Evolutionary conservation across 495 filamentous ascomycete genomes (phyloP).

Genomic region (Oidiodendron maius): DNA sequence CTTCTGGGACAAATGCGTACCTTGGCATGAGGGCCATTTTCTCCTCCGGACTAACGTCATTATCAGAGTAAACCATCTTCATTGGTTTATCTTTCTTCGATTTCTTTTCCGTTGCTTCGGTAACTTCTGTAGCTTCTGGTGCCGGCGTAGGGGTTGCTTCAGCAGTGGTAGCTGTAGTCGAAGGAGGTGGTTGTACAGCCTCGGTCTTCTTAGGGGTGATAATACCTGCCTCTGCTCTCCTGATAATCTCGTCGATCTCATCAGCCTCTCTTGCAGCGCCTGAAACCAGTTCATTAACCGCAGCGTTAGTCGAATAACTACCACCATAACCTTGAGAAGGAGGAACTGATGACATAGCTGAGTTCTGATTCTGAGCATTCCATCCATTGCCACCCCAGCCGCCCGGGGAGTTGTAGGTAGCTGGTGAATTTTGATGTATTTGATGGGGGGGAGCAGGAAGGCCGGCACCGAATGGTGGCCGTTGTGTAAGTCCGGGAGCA

Average conservation of each 20-base stretch:
- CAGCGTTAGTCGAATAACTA: slow-evolving; percentile 31
- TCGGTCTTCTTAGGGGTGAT: slow-evolving; percentile 43
- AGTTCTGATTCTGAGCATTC: slow-evolving; percentile 25
- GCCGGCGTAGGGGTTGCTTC: slow-evolving; percentile 22
- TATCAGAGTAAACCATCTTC: slow-evolving; percentile 74
- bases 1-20: slow-evolving; percentile 64
- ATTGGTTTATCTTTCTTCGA: slow-evolving; percentile 67
- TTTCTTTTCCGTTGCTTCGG: slow-evolving; percentile 45
- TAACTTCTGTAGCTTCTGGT: slow-evolving; percentile 10
- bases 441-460: slow-evolving; percentile 48
- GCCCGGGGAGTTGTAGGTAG: slow-evolving; percentile 5
- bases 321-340: slow-evolving; percentile 26
- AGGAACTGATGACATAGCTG: slow-evolving; percentile 29
- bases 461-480: slow-evolving; percentile 53
- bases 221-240: slow-evolving; percentile 52
- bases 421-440: slow-evolving; percentile 50
- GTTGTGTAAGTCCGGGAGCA: slow-evolving; percentile 56
- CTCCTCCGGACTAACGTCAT: slow-evolving; percentile 78
- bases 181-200: slow-evolving; percentile 28
- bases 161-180: slow-evolving; percentile 14
- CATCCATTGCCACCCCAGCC: slow-evolving; percentile 24
- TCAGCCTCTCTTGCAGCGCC: slow-evolving; percentile 42
- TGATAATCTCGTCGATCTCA: slow-evolving; percentile 51
- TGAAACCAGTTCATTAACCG: slow-evolving; percentile 58
- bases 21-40: slow-evolving; percentile 72